phyloP scores from a whole-genome alignment of 108 stramenopile genomes.

The Cyclotella sp. region DNA sequence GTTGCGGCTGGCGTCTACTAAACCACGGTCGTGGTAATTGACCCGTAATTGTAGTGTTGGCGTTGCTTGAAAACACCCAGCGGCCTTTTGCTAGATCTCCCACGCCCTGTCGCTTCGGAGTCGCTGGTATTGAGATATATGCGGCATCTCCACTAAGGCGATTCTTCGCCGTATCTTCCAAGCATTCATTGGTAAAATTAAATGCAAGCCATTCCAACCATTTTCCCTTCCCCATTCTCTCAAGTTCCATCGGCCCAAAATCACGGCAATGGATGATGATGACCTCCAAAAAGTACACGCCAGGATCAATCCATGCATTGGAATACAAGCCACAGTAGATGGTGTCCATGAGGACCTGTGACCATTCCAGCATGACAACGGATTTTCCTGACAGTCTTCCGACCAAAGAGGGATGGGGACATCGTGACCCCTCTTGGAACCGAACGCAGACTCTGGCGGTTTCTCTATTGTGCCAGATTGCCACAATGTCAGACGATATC shows the following conservation, averaged over 20 bases:
- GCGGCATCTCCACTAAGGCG: background rate
- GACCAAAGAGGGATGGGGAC: background rate
- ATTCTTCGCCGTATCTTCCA: background rate
- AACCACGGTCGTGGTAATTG: background rate
- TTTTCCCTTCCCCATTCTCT: background rate
- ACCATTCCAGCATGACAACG: background rate
- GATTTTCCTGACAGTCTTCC: background rate
- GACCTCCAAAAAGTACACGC: background rate
- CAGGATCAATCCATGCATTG: constrained; percentile 1
- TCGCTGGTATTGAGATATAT: background rate
- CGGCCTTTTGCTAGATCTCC: background rate
- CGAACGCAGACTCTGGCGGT: background rate
- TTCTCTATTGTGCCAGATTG: background rate
- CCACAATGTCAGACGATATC: background rate
- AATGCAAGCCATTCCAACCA: background rate
- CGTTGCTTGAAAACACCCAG: background rate
- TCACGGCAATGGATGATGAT: background rate
- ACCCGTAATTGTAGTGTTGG: background rate
- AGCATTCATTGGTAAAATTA: background rate
- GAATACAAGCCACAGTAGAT: background rate
- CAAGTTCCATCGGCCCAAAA: background rate
- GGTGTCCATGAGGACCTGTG: background rate
- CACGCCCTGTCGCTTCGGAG: background rate
- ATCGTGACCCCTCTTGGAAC: background rate
- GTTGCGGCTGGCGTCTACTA: constrained; percentile 1